Percentiles rank a stretch among this genome's conserved stretches.
Evolutionary conservation across 306 rosid species (phyloP).

Genomic region (Crotalaria pallida): DNA sequence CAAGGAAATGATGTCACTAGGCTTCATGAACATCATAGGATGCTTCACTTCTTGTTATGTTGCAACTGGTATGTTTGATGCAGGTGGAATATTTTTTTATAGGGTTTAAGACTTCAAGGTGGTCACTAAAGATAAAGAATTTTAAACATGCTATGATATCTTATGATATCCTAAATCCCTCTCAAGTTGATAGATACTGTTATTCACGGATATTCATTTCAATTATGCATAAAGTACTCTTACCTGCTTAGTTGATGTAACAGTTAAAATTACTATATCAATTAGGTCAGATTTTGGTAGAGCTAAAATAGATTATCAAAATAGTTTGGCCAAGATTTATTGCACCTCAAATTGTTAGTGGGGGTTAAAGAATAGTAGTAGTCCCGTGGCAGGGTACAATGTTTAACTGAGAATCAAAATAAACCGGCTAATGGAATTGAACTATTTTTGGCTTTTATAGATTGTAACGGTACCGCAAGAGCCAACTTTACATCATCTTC

Average conservation of each 20-base stretch:
- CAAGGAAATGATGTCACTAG: constrained; percentile 64
- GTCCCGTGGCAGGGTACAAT: neutral
- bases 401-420: neutral
- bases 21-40: constrained; percentile 61
- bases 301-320: neutral
- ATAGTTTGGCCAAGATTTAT: neutral
- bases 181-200: neutral
- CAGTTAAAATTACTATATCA: neutral
- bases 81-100: neutral
- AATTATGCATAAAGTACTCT: neutral
- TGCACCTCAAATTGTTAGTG: neutral
- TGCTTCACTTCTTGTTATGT: constrained; percentile 65
- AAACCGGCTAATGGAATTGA: neutral
- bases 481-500: neutral
- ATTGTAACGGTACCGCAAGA: neutral
- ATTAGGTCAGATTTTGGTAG: neutral
- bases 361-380: neutral
- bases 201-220: neutral
- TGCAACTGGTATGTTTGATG: constrained; percentile 46
- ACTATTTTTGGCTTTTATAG: neutral
- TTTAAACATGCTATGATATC: too few species aligned
- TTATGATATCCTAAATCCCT: neutral
- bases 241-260: neutral
- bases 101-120: too few species aligned
- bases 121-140: too few species aligned